Percentiles rank a stretch among this genome's conserved stretches.
Evolutionary conservation across 176 grass and related monocot genomes (phyloP).

Genomic region (Triticum timopheevii): DNA sequence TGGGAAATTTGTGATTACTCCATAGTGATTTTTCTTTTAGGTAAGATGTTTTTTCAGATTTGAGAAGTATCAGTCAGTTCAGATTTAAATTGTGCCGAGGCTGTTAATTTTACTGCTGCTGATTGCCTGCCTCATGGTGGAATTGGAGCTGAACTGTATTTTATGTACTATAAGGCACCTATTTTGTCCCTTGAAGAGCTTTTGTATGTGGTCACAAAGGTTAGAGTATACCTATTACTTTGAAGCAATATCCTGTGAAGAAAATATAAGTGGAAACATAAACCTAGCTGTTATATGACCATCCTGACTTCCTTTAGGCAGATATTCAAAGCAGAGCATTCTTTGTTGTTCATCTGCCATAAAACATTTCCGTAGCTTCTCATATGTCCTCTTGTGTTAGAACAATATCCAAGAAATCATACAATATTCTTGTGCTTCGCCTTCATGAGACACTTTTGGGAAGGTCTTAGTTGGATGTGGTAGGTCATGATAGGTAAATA

Average conservation of each 20-base stretch:
- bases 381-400: not conserved
- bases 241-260: no score
- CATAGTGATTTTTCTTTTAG: no score
- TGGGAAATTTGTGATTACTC: constrained; percentile 10
- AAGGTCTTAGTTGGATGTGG: no score
- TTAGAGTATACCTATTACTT: constrained; percentile 14
- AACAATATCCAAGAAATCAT: not conserved
- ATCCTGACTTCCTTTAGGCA: not conserved
- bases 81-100: no score
- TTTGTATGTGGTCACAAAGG: constrained; percentile 67
- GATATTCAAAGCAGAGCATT: not conserved
- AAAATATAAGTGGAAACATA: not conserved
- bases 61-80: no score
- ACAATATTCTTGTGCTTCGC: not conserved
- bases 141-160: no score
- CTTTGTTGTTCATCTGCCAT: not conserved
- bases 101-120: no score
- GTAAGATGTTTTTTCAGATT: no score
- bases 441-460: no score
- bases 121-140: no score
- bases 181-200: constrained; percentile 87
- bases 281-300: not conserved
- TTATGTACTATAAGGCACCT: not conserved
- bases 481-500: no score
- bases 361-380: not conserved